phyloP scores from a whole-genome alignment of 768 basidiomycete species.

The Collybia sordida region DNA sequence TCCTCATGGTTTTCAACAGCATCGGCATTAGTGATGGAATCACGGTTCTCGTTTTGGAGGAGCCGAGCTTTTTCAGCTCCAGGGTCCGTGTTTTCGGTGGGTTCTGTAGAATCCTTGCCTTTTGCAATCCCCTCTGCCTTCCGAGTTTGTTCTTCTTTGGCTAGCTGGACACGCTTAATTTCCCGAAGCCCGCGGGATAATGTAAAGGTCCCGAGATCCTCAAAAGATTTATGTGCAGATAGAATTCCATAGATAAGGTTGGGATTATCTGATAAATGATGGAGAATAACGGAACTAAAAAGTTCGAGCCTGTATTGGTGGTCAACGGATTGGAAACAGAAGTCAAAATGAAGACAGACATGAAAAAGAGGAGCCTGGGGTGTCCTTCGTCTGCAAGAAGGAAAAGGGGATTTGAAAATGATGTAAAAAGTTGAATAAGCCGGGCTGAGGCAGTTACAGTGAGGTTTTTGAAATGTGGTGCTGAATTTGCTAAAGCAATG shows the following conservation, averaged over 20 bases:
- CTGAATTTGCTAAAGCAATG: slow-evolving; percentile 85
- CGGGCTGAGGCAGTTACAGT: slow-evolving; percentile 80
- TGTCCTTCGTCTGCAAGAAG: slow-evolving; percentile 93
- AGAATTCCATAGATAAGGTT: slow-evolving; percentile 87
- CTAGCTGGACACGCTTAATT: slow-evolving; percentile 69
- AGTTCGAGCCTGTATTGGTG: slow-evolving; percentile 69
- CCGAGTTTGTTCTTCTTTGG: slow-evolving; percentile 65
- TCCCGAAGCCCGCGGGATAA: slow-evolving; percentile 83
- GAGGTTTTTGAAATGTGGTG: slow-evolving; percentile 83
- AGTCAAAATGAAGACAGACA: slow-evolving; percentile 39
- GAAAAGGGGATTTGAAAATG: slow-evolving; percentile 89
- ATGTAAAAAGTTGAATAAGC: slow-evolving; percentile 85
- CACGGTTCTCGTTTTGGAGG: slow-evolving; percentile 51
- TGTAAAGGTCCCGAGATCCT: slow-evolving; percentile 91
- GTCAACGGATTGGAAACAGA: not conserved
- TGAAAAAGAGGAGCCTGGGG: slow-evolving; percentile 88
- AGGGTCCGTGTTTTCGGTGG: slow-evolving; percentile 35
- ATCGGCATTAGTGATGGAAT: slow-evolving; percentile 16
- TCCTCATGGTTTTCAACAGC: slow-evolving; percentile 13
- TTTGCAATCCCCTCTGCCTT: slow-evolving; percentile 37
- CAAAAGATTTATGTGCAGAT: slow-evolving; percentile 80
- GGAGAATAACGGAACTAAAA: slow-evolving; percentile 82
- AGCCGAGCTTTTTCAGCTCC: slow-evolving; percentile 68
- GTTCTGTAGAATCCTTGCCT: slow-evolving; percentile 33
- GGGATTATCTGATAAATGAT: slow-evolving; percentile 81